These are phyloP conservation scores for Zostera marina DNA, from an alignment of 116 monocot genomes.

Conservation along the genomic window DNA sequence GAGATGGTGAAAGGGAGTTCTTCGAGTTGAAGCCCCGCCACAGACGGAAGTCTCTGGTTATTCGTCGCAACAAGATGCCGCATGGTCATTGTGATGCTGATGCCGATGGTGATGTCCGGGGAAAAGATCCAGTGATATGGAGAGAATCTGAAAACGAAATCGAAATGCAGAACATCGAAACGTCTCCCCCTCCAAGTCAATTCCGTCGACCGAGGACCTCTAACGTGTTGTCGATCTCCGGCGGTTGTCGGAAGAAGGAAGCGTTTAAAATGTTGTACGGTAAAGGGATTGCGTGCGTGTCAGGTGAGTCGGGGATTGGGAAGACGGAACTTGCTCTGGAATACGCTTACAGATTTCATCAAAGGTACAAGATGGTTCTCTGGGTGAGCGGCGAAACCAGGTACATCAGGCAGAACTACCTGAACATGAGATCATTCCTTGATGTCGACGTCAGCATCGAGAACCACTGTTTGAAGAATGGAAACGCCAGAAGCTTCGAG, in stretches of 20 bases:
- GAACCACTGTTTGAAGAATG: slow-evolving; percentile 36
- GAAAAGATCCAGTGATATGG: slow-evolving; percentile 76
- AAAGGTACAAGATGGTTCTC: slow-evolving; percentile 80
- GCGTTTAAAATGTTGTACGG: slow-evolving; percentile 43
- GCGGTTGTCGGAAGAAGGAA: slow-evolving; percentile 39
- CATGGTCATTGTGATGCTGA: slow-evolving; percentile 15
- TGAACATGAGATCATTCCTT: slow-evolving; percentile 44
- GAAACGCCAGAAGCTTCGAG: slow-evolving; percentile 60
- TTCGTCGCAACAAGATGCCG: slow-evolving; percentile 9
- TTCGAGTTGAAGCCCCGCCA: slow-evolving; percentile 64
- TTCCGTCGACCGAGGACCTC: slow-evolving; percentile 6
- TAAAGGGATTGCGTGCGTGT: slow-evolving; percentile 79
- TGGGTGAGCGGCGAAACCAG: slow-evolving; percentile 78
- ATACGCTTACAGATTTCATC: slow-evolving; percentile 66
- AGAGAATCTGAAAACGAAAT: slow-evolving; percentile 77
- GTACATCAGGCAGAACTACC: slow-evolving; percentile 69
- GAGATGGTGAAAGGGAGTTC: slow-evolving; percentile 72
- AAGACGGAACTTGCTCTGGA: slow-evolving; percentile 78
- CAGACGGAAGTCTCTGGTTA: slow-evolving; percentile 22
- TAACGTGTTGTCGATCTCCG: not conserved
- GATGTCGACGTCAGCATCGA: slow-evolving; percentile 59
- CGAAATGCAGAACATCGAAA: slow-evolving; percentile 56
- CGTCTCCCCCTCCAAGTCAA: slow-evolving; percentile 27
- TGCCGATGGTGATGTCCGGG: slow-evolving; percentile 30
- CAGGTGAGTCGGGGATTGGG: slow-evolving; percentile 83